Conservation (phyloP, 192 early-diverging fungal species). For the Coemansia sp. region DNA sequence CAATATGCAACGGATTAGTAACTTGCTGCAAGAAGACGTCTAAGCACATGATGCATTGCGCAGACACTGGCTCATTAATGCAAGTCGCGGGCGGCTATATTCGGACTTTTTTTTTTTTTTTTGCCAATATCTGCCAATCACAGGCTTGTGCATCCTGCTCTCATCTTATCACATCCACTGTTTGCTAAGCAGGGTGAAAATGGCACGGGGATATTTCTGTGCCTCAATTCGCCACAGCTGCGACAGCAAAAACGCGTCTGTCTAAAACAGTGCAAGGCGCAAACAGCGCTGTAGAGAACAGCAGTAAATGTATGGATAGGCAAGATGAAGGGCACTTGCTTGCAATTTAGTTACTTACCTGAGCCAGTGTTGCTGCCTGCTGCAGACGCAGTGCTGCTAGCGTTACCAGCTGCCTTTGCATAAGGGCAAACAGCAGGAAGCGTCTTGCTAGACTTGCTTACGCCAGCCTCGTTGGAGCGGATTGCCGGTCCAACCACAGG, state of each 20-base stretch:
- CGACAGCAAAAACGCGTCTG: not conserved
- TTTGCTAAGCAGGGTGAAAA: not conserved
- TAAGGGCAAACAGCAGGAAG: slow-evolving; percentile 36
- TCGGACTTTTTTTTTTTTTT: too few relatives aligned
- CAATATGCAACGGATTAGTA: not conserved
- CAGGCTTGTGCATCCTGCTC: not conserved
- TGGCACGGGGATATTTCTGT: not conserved
- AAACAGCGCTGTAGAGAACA: not conserved
- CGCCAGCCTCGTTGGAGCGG: slow-evolving; percentile 35
- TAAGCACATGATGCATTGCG: not conserved
- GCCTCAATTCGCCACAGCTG: not conserved
- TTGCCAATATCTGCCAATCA: not conserved
- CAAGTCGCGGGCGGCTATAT: not conserved
- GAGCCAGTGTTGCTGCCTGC: not conserved
- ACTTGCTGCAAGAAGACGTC: not conserved
- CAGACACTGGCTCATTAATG: not conserved
- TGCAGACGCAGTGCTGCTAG: not conserved
- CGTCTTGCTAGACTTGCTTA: slow-evolving; percentile 11
- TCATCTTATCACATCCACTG: slow-evolving; percentile 26
- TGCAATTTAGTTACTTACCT: slow-evolving; percentile 27
- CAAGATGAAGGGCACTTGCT: not conserved
- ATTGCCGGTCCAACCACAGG: slow-evolving; percentile 51
- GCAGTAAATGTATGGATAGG: not conserved
- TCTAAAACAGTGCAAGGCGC: not conserved
- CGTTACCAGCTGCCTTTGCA: slow-evolving; percentile 23